These are phyloP conservation scores for Eimeria sp. DNA, from an alignment of 169 alveolate species.

Conservation along the genomic window DNA sequence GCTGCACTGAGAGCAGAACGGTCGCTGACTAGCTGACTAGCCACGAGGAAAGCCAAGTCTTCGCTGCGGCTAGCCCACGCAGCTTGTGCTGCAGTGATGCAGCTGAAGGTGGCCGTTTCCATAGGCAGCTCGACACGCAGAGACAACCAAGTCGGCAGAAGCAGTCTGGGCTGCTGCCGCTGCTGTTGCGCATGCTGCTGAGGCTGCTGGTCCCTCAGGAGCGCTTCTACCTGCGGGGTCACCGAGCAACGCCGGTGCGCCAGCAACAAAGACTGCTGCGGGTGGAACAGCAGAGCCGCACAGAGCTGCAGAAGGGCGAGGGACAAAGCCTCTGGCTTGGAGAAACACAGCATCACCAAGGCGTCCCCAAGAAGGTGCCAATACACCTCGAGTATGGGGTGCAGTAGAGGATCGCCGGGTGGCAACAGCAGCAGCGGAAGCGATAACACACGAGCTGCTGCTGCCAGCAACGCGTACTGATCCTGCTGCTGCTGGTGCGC, in stretches of 20 bases:
- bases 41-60: conserved; percentile 52
- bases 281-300: conserved; percentile 61
- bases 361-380: conserved; percentile 60
- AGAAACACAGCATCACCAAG: conserved; percentile 32
- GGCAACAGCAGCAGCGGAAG: conserved; percentile 71
- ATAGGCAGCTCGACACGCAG: conserved; percentile 66
- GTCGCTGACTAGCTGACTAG: conserved; percentile 27
- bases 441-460: conserved; percentile 49
- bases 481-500: conserved; percentile 17
- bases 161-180: conserved; percentile 41
- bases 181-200: conserved; percentile 10
- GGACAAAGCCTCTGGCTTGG: background rate
- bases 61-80: conserved; percentile 74
- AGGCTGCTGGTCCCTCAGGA: conserved; percentile 15
- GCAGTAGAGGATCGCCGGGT: conserved; percentile 46
- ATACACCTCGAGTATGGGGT: conserved; percentile 33
- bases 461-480: conserved; percentile 18
- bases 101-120: background rate
- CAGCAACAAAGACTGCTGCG: conserved; percentile 74
- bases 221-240: conserved; percentile 39
- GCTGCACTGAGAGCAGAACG: conserved; percentile 42
- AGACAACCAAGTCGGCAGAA: conserved; percentile 62
- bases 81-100: conserved; percentile 71
- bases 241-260: conserved; percentile 38
- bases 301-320: conserved; percentile 37